These are phyloP conservation scores for Sphaerobolus stellatus DNA, from an alignment of 1,284 basidiomycete genomes.

Conservation along the genomic window DNA sequence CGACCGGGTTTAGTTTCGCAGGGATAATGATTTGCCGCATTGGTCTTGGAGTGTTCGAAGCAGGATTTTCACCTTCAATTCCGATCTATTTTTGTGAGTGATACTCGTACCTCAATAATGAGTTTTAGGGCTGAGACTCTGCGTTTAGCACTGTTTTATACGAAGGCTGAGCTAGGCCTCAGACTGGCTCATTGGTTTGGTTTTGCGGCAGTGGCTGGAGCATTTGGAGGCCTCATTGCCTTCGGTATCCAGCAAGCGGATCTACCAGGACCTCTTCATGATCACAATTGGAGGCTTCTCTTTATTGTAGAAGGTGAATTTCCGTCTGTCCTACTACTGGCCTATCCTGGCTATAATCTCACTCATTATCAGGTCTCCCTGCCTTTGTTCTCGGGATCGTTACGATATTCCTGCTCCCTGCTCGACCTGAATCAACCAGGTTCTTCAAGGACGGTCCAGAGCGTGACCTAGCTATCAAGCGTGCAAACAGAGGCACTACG, in stretches of 20 bases:
- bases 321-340: conserved; percentile 3
- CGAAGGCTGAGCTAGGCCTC: conserved; percentile 67
- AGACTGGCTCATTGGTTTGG: conserved; percentile 78
- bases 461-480: conserved; percentile 67
- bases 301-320: conserved; percentile 73
- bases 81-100: conserved; percentile 69
- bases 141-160: conserved; percentile 67
- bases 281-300: conserved; percentile 64
- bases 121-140: not conserved
- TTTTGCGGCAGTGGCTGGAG: conserved; percentile 76
- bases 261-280: conserved; percentile 24
- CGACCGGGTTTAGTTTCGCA: conserved; percentile 56
- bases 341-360: not conserved
- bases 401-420: conserved; percentile 67
- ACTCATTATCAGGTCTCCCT: conserved; percentile 54
- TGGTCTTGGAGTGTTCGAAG: conserved; percentile 68
- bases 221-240: conserved; percentile 73
- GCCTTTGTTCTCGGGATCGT: conserved; percentile 66
- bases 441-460: conserved; percentile 68
- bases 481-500: conserved; percentile 70
- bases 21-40: conserved; percentile 59
- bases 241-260: conserved; percentile 66
- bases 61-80: conserved; percentile 70
- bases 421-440: conserved; percentile 72
- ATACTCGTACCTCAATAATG: not conserved